Conservation (phyloP, 345 rosid genomes). For the Brassica nigra region DNA sequence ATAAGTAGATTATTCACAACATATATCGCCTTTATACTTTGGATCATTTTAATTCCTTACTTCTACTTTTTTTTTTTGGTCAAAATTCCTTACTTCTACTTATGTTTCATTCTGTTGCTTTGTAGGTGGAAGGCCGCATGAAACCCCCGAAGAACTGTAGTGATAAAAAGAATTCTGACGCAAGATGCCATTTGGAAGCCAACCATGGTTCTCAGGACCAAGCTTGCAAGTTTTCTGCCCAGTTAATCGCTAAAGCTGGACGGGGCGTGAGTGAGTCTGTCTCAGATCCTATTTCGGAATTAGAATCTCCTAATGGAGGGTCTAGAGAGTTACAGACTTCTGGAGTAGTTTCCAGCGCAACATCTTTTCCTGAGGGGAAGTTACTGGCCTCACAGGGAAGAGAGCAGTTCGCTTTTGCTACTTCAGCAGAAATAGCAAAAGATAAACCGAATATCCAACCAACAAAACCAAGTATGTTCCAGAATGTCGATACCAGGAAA, state of each 20-base stretch:
- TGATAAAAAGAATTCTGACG: constrained; percentile 46
- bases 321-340: constrained; percentile 66
- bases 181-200: constrained; percentile 39
- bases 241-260: constrained; percentile 40
- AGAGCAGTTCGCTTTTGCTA: constrained; percentile 50
- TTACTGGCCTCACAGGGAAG: constrained; percentile 86
- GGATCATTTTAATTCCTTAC: not conserved
- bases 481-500: constrained; percentile 38
- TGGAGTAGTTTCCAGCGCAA: constrained; percentile 72
- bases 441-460: constrained; percentile 40
- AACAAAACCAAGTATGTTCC: constrained; percentile 43
- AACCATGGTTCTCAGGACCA: constrained; percentile 41
- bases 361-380: constrained; percentile 88
- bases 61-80: no score
- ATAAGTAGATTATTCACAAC: constrained; percentile 8
- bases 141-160: constrained; percentile 36
- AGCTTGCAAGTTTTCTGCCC: constrained; percentile 33
- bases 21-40: not conserved
- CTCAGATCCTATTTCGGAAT: constrained; percentile 83
- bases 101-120: constrained; percentile 31
- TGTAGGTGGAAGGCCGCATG: constrained; percentile 44
- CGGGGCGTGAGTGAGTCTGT: constrained; percentile 52
- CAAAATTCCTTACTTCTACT: not conserved
- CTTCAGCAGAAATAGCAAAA: constrained; percentile 48
- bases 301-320: constrained; percentile 71